Conservation (phyloP, 306 rosid species). For the Quercus wislizeni region DNA sequence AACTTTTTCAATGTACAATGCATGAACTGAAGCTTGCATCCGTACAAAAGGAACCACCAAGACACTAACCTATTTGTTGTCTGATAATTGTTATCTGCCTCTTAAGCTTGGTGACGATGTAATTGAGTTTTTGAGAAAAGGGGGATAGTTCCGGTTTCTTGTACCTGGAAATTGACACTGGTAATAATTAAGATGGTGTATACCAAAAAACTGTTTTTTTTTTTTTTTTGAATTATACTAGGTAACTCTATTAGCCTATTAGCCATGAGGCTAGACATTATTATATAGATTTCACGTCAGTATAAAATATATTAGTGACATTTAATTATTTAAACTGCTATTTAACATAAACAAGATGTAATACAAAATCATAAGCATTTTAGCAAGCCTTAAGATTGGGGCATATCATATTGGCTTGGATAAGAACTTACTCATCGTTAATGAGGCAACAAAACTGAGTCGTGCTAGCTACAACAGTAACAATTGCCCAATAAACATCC, state of each 20-base stretch:
- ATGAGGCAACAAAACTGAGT: constrained; percentile 35
- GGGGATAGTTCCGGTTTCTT: constrained; percentile 23
- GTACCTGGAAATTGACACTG: constrained; percentile 11
- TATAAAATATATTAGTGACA: too few relatives aligned
- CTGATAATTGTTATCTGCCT: constrained; percentile 19
- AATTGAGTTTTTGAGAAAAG: constrained; percentile 22
- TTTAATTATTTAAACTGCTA: not conserved
- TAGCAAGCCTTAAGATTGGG: too few relatives aligned
- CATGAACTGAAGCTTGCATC: not conserved
- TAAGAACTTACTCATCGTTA: constrained; percentile 32
- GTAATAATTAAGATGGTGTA: not conserved
- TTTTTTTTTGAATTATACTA: too few relatives aligned
- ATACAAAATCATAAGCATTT: not conserved
- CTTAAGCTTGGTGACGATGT: constrained; percentile 28
- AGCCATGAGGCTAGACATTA: too few relatives aligned
- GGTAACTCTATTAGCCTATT: too few relatives aligned
- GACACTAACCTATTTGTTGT: constrained; percentile 26
- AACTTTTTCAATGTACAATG: not conserved
- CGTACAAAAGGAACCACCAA: not conserved
- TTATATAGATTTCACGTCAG: too few relatives aligned
- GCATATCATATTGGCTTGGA: not conserved
- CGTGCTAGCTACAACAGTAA: constrained; percentile 38
- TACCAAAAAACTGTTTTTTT: too few relatives aligned
- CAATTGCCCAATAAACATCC: constrained; percentile 51
- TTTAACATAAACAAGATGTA: not conserved